Percentiles rank a stretch among this genome's conserved stretches.
These are phyloP conservation scores for Phytopythium oedochilum DNA, from an alignment of 352 stramenopile species.

Conservation along the genomic window DNA sequence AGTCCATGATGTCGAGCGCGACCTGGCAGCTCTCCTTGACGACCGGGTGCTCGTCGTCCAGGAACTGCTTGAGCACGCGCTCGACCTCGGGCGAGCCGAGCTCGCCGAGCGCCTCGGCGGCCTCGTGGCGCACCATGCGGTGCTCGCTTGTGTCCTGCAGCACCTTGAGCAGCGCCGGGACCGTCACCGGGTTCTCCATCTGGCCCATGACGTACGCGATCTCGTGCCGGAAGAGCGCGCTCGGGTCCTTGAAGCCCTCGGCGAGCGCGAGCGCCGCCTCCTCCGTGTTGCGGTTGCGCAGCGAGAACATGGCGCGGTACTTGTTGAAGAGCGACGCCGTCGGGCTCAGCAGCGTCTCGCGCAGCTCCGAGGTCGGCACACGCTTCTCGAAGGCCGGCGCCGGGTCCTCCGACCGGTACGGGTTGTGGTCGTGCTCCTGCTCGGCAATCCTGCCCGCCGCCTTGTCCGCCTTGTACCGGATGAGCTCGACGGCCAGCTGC, in stretches of 20 bases:
- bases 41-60: slow-evolving; percentile 76
- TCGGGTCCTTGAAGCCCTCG: slow-evolving; percentile 71
- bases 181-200: slow-evolving; percentile 86
- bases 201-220: slow-evolving; percentile 94
- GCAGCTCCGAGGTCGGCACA: slow-evolving; percentile 75
- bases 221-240: slow-evolving; percentile 87
- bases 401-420: slow-evolving; percentile 96
- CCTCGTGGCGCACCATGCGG: slow-evolving; percentile 97
- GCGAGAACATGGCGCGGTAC: slow-evolving; percentile 98
- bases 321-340: slow-evolving; percentile 86
- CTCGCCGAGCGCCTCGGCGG: slow-evolving; percentile 94
- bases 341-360: slow-evolving; percentile 85
- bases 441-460: slow-evolving; percentile 41
- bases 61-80: slow-evolving; percentile 76
- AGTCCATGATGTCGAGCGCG: slow-evolving; percentile 96
- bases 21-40: slow-evolving; percentile 96
- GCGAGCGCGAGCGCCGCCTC: slow-evolving; percentile 80
- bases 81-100: slow-evolving; percentile 93
- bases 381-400: slow-evolving; percentile 82
- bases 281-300: slow-evolving; percentile 94
- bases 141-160: slow-evolving; percentile 91
- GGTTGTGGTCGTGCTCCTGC: slow-evolving; percentile 74
- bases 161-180: slow-evolving; percentile 86
- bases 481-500: slow-evolving; percentile 88
- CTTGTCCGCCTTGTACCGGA: slow-evolving; percentile 88